phyloP scores from a whole-genome alignment of 129 eudicot genomes.

The Flaveria robusta region DNA sequence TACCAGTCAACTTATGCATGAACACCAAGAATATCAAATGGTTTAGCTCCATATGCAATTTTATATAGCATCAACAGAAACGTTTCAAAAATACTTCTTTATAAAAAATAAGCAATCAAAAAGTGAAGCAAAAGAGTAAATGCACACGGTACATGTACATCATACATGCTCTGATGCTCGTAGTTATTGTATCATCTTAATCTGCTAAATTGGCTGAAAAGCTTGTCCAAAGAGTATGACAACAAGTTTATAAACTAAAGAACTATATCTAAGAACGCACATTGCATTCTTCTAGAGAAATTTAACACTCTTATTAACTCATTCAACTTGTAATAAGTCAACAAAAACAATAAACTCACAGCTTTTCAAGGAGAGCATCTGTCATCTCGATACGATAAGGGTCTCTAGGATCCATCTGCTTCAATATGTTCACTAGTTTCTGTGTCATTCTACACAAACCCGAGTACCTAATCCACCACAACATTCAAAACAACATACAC shows the following conservation, averaged over 20 bases:
- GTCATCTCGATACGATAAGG: conserved; percentile 89
- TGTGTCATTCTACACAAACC: conserved; percentile 77
- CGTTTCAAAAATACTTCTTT: not conserved
- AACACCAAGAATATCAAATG: not conserved
- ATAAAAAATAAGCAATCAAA: not conserved
- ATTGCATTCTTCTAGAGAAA: not conserved
- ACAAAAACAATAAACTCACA: conserved; percentile 50
- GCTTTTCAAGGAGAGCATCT: conserved; percentile 73
- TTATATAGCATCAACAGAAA: not conserved
- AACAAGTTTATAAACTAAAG: not conserved
- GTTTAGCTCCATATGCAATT: not conserved
- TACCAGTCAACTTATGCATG: not conserved
- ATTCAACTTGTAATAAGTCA: not conserved
- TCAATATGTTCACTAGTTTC: conserved; percentile 80
- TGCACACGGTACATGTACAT: too few species aligned
- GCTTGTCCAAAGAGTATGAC: not conserved
- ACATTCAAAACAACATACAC: not conserved
- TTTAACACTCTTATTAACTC: not conserved
- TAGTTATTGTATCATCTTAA: not conserved
- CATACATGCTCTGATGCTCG: not conserved
- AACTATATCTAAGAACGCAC: not conserved
- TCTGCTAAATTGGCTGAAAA: not conserved
- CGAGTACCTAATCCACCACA: conserved; percentile 54
- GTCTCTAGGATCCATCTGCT: conserved; percentile 88
- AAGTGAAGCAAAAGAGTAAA: not conserved